These are phyloP conservation scores for Amyloporia xantha DNA, from an alignment of 768 basidiomycete species.

Conservation along the genomic window DNA sequence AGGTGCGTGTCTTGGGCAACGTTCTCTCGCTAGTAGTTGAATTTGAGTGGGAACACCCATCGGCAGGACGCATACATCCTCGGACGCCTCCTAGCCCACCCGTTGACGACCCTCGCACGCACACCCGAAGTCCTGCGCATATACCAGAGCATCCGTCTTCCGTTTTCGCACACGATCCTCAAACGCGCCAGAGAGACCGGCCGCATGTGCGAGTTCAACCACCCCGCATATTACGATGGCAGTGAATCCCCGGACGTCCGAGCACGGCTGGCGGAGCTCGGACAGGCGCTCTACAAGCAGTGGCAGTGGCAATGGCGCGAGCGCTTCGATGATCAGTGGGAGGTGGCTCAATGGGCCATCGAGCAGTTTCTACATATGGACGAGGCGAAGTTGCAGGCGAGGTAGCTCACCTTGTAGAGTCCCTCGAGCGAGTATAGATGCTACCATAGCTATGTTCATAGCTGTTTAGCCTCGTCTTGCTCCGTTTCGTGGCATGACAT, in stretches of 20 bases:
- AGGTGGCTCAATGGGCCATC: constrained; percentile 6
- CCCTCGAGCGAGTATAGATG: too few species aligned
- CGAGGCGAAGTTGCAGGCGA: not conserved
- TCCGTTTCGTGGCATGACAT: too few species aligned
- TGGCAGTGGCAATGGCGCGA: constrained; percentile 15
- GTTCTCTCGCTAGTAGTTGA: not conserved
- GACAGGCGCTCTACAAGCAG: constrained; percentile 3
- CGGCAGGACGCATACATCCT: constrained; percentile 23
- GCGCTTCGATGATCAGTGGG: constrained; percentile 10
- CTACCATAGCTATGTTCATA: too few species aligned
- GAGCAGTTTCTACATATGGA: constrained; percentile 3
- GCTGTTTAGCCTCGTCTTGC: too few species aligned
- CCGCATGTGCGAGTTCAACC: constrained; percentile 18
- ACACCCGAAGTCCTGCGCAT: constrained; percentile 11
- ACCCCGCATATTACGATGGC: constrained; percentile 12
- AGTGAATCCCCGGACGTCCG: not conserved
- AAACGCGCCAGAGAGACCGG: constrained; percentile 10
- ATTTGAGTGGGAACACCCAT: not conserved
- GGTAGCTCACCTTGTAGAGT: not conserved
- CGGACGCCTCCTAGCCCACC: constrained; percentile 15
- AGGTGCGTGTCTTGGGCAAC: constrained; percentile 15
- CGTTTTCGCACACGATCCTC: constrained; percentile 13
- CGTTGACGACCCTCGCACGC: constrained; percentile 8
- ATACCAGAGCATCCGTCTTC: constrained; percentile 19
- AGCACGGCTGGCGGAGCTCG: constrained; percentile 4